A percentile compares a stretch with the other conserved stretches of the same genome.
Conservation (phyloP, 2,329 filamentous ascomycete species). For the Pyrenophora teres region DNA sequence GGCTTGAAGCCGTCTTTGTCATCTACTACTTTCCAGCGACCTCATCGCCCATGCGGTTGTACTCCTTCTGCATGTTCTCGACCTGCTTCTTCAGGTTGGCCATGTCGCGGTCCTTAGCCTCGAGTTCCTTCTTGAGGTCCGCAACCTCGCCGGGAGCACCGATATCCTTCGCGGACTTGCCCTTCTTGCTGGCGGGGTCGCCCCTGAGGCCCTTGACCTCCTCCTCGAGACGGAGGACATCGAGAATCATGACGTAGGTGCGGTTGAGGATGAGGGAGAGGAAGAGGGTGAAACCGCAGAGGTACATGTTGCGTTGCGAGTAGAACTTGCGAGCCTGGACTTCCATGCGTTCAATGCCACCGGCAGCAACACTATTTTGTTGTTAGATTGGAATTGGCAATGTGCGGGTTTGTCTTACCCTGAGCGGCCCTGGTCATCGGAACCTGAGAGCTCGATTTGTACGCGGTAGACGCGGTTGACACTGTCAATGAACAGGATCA, state of each 20-base stretch:
- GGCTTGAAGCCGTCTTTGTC: slow-evolving; percentile 11
- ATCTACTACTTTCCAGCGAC: slow-evolving; percentile 66
- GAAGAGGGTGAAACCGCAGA: slow-evolving; percentile 98
- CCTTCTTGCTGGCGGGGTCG: slow-evolving; percentile 63
- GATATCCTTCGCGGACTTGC: slow-evolving; percentile 65
- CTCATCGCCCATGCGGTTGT: slow-evolving; percentile 83
- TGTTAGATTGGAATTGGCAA: slow-evolving; percentile 16
- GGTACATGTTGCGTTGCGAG: slow-evolving; percentile 99
- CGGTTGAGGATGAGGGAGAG: slow-evolving; percentile 98
- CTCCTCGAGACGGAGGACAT: slow-evolving; percentile 89
- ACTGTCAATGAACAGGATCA: slow-evolving; percentile 97
- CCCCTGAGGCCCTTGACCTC: slow-evolving; percentile 84
- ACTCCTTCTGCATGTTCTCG: slow-evolving; percentile 80
- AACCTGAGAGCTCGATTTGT: slow-evolving; percentile 80
- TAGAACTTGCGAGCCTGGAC: slow-evolving; percentile 99
- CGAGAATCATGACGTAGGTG: slow-evolving; percentile 96
- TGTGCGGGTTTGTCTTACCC: slow-evolving; percentile 51
- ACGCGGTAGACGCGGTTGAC: slow-evolving; percentile 96
- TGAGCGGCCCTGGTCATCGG: slow-evolving; percentile 64
- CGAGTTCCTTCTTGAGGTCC: slow-evolving; percentile 67
- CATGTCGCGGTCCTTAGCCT: slow-evolving; percentile 79
- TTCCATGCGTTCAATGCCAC: slow-evolving; percentile 88
- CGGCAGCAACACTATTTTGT: slow-evolving; percentile 65
- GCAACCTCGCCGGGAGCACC: slow-evolving; percentile 78
- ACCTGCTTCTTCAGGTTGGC: slow-evolving; percentile 91